Evolutionary conservation across 2,329 filamentous ascomycete genomes (phyloP), one percentile per base, ranked within the genome.

Genomic region (Aspergillus clavatus): DNA sequence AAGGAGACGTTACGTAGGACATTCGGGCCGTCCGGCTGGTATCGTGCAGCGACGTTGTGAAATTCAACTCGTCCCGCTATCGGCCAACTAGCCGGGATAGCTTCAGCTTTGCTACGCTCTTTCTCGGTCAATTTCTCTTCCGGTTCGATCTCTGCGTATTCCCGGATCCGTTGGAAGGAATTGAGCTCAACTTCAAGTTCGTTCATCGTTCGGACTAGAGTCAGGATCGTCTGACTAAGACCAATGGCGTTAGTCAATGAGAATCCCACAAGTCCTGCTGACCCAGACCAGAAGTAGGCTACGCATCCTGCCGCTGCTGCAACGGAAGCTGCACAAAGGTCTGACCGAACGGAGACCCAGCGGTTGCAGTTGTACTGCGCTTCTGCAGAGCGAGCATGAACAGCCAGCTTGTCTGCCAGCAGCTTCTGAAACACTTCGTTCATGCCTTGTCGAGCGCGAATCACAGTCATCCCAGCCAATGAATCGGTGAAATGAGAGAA

Each of bases 181-280:
- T 80, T 77, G 54, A 80, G 67, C 57, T 80, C 77, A 0, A 80
- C 70, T 55, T 80, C 78, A 10, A 80, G 65, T 49, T 80, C 75
- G 47, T 81, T 81, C 68, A 78, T 75, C 11, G 69, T 63, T 21
- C 77, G 71, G 7, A 81, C 77, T 27, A 81, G 56, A 22, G 69
- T 59, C 19, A 81, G 54, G 33, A 80, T 80, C 0, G 74, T 74
- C 46, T 72, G 65, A 38, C 74, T 79, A 16, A 80, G 61, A 0
- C 73, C 74, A n/a, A 74, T 78, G 22, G 78, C 77, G 42, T 78
- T 80, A 16, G 71, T 74, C 19, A 81, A 63, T 1, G 78, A 80
- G 60, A 80, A 79, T 4, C 77, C 77, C 3, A 80, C 76, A 36
- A 79, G 58, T 3, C 77, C 77, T 22, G 77, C 75, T 8, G 73